A percentile compares a stretch with the other conserved stretches of the same genome.
phyloP scores from a whole-genome alignment of 164 flowering plant species.

The Vitis vinifera region ASM3070453v1 NC_081822.1:12166001-12166500 shows the following conservation, averaged over 20 bases:
- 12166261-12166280: conserved; percentile 25
- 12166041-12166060: conserved; percentile 66
- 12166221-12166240: not conserved
- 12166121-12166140: conserved; percentile 38
- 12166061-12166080: conserved; percentile 63
- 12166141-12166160: conserved; percentile 42
- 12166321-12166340: too few relatives aligned
- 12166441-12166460: conserved; percentile 1
- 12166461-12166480: not conserved
- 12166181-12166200: not conserved
- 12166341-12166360: not conserved
- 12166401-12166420: conserved; percentile 16
- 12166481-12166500: conserved; percentile 14
- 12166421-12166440: conserved; percentile 23
- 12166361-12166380: not conserved
- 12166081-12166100: conserved; percentile 51
- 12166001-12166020: conserved; percentile 19
- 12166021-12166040: conserved; percentile 32
- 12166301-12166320: too few relatives aligned
- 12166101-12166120: conserved; percentile 56
- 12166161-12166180: conserved; percentile 18
- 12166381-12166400: not conserved
- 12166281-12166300: too few relatives aligned
- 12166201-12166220: conserved; percentile 9
- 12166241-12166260: conserved; percentile 12